Base-by-base conservation (phyloP, 257 asterid species). In the Scutellaria galericulata region DNA sequence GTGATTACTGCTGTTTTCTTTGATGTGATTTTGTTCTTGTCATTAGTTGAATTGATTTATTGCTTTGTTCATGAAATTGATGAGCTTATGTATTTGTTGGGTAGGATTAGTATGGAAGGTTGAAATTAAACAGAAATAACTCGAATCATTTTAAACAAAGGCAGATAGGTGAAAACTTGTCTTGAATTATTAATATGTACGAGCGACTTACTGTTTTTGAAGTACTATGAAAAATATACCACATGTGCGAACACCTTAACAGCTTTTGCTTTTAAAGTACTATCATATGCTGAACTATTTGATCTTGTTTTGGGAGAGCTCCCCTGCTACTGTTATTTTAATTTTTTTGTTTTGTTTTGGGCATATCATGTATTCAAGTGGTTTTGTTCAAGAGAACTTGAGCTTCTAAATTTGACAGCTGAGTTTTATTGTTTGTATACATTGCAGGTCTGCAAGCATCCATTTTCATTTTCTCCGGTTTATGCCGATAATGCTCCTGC, bases 391-490 rank as follows among this genome's bases (percentile, higher is more conserved):
- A 56, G 50, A 12, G 20, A 53, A 46, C 47, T 18, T 71, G 13
- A 46, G 41, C 46, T 9, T 74, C 48, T 71, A 18, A n/a, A 63
- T 47, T 9, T 14, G 9, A 47, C 9, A 2, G 7, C 63, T 54
- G 73, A 71, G 68, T 22, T 58, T 70, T 11, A 39, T 69, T 44
- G 52, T 9, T 40, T 75, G 60, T 9, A 48, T 68, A 35, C 22
- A 27, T 64, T 76, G 82, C 88, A 94, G 99, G 99, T 94, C 22
- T 94, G 99, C 80, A 94, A 94, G 75, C 99, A 94, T 77, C 86
- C 97, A 9, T 94, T 94, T 86, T 88, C 97, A 40, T 94, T 94
- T 82, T 91, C 99, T 42, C 99, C 99, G 11, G 97, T 94, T 63
- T 94, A 94, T 77, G 93, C 97, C 39, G 97, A 88, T 54, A 89